Conservation (phyloP, 139 green algal genomes). For the Tetratostichococcus sp. region DNA sequence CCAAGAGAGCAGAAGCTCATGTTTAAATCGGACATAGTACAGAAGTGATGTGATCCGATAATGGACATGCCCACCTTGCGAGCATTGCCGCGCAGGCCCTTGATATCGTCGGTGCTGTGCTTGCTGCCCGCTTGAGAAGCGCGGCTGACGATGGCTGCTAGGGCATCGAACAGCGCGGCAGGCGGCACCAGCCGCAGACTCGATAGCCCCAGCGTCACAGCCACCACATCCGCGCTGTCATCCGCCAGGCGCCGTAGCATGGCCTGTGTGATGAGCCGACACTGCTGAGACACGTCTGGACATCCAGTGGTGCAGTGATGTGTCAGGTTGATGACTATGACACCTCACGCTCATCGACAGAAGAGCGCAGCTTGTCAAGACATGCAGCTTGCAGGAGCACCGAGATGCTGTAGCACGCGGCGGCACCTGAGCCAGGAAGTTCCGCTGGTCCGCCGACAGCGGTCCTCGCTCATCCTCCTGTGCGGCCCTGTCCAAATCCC, state of each 20-base stretch:
- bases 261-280: no score
- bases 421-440: neutral
- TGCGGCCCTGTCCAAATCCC: constrained; percentile 31
- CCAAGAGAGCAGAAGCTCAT: no score
- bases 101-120: neutral
- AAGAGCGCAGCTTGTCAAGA: no score
- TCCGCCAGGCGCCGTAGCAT: constrained; percentile 20
- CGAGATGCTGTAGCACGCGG: no score
- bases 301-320: neutral
- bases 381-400: no score
- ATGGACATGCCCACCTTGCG: no score
- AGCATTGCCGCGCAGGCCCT: neutral
- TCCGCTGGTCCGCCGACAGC: neutral
- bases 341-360: no score
- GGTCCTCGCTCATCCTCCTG: neutral
- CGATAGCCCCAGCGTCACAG: constrained; percentile 16
- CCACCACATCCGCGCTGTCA: constrained; percentile 25
- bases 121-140: constrained; percentile 8
- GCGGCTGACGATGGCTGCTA: constrained; percentile 22
- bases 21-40: no score
- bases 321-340: neutral
- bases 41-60: no score
- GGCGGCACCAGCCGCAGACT: constrained; percentile 13
- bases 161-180: constrained; percentile 26
- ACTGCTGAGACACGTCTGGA: no score